Conservation (phyloP, 225 moss, liverwort and hornwort species). For the Sphagnum tenellum region DNA sequence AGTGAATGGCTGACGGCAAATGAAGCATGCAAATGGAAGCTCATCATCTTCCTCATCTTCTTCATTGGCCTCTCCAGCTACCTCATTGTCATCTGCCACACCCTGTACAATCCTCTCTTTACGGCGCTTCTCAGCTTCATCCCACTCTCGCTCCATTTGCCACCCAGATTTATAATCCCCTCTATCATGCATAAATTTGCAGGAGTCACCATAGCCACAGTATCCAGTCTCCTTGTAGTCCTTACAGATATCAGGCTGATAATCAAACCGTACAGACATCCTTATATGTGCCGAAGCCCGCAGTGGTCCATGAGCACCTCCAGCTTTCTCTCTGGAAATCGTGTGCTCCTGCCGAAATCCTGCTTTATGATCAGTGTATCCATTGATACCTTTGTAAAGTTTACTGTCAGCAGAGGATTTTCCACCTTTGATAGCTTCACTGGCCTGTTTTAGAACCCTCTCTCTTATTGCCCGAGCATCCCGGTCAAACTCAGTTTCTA, state of each 20-base stretch:
- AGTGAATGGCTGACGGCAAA: constrained; percentile 75
- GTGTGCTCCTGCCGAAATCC: constrained; percentile 90
- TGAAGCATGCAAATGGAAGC: constrained; percentile 82
- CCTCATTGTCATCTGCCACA: constrained; percentile 31
- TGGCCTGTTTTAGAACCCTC: constrained; percentile 70
- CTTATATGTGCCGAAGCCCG: constrained; percentile 84
- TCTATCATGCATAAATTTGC: constrained; percentile 94
- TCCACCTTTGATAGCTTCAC: constrained; percentile 63
- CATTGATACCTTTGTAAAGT: constrained; percentile 80
- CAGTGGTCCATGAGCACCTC: constrained; percentile 89
- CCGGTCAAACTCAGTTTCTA: constrained; percentile 80
- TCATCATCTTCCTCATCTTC: constrained; percentile 75
- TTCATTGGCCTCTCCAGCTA: constrained; percentile 21
- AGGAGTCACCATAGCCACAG: constrained; percentile 90
- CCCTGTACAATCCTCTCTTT: constrained; percentile 59
- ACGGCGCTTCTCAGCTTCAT: constrained; percentile 55
- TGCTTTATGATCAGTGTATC: constrained; percentile 83
- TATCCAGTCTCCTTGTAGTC: constrained; percentile 98
- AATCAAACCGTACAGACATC: constrained; percentile 83
- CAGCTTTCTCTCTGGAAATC: constrained; percentile 87
- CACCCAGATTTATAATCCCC: constrained; percentile 95
- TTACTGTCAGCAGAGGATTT: constrained; percentile 31
- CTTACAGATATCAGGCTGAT: constrained; percentile 98
- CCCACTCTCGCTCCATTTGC: constrained; percentile 99
- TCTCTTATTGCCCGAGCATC: constrained; percentile 86